These are phyloP conservation scores for Aspergillus udagawae DNA, from an alignment of 2,329 filamentous ascomycete species.

Conservation along the genomic window DNA sequence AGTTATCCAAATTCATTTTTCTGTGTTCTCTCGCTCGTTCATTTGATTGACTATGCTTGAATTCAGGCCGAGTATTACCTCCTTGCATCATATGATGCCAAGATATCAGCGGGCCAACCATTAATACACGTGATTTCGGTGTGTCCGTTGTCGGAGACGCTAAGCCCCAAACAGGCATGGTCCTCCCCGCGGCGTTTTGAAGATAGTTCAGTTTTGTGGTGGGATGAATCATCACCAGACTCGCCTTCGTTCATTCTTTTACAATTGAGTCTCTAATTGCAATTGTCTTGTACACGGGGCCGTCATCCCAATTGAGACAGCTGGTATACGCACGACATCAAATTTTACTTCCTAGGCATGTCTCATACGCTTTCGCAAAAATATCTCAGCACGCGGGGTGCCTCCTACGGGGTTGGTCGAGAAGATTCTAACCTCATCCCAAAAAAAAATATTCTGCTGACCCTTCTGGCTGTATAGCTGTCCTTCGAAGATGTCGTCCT, in stretches of 20 bases:
- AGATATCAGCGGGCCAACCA: not conserved
- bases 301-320: not conserved
- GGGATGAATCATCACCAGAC: slow-evolving; percentile 6
- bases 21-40: not conserved
- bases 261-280: not conserved
- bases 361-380: slow-evolving; percentile 28
- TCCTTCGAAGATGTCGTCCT: slow-evolving; percentile 89
- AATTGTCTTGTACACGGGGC: not conserved
- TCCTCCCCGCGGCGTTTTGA: slow-evolving; percentile 13
- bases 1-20: not conserved
- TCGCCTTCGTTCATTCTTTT: slow-evolving; percentile 11
- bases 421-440: not conserved
- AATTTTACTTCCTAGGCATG: slow-evolving; percentile 12
- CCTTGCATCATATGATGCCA: not conserved
- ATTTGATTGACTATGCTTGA: not conserved
- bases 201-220: not conserved
- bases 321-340: not conserved
- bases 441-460: slow-evolving; percentile 8
- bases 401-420: slow-evolving; percentile 26
- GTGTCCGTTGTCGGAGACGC: slow-evolving; percentile 26
- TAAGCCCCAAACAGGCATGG: slow-evolving; percentile 15
- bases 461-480: slow-evolving; percentile 38
- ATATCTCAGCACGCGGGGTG: slow-evolving; percentile 32
- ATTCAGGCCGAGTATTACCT: not conserved
- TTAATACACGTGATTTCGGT: slow-evolving; percentile 16